A percentile compares a stretch with the other conserved stretches of the same genome.
Conservation (phyloP, 208 protist genomes). For the Trichomonas vaginalis region DNA sequence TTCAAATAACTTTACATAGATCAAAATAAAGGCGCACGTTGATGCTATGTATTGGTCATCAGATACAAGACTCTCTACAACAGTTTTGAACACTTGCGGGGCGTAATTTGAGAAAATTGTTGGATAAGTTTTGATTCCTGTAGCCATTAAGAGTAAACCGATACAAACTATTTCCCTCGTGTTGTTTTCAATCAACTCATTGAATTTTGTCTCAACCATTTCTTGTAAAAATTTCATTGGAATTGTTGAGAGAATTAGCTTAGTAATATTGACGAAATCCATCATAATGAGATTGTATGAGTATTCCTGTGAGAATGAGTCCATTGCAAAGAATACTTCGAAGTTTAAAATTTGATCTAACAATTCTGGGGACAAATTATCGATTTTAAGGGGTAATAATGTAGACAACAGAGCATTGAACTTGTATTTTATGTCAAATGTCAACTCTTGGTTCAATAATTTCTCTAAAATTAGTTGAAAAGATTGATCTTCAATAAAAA, state of each 20-base stretch:
- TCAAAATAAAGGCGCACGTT: neutral
- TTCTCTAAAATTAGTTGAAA: neutral
- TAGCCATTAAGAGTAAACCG: neutral
- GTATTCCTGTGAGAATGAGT: neutral
- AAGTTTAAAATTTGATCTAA: neutral
- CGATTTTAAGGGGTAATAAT: neutral
- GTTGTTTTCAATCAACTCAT: neutral
- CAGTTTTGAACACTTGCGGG: neutral
- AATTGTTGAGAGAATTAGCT: neutral
- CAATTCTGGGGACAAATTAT: neutral
- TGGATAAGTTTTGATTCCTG: neutral
- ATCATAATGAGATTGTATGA: neutral
- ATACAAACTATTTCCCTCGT: neutral
- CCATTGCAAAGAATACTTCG: neutral
- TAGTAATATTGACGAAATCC: neutral
- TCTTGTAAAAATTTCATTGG: neutral
- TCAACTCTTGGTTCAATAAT: neutral
- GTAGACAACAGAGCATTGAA: neutral
- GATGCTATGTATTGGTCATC: neutral
- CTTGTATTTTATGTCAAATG: neutral
- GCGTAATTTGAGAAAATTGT: neutral
- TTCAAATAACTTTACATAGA: neutral
- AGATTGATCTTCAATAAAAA: too few species aligned
- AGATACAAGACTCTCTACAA: neutral
- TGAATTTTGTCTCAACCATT: neutral